These are phyloP conservation scores for Tolypocladium tundrense DNA, from an alignment of 2,329 filamentous ascomycete species.

Conservation along the genomic window DNA sequence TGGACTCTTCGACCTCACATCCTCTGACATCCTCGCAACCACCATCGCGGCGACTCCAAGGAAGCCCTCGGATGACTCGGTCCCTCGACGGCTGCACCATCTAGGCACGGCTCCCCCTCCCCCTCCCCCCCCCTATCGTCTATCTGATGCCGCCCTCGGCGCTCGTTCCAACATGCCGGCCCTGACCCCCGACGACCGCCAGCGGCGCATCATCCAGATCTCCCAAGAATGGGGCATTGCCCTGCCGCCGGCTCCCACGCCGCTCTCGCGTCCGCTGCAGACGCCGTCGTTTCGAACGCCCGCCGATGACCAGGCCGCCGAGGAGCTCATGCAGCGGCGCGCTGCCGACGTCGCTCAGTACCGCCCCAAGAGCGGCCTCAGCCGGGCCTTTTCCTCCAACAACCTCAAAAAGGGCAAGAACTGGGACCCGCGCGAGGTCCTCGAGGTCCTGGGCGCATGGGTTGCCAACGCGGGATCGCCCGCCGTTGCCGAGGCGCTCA, in stretches of 20 bases:
- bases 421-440: constrained; percentile 43
- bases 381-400: constrained; percentile 25
- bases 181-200: constrained; percentile 25
- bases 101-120: neutral
- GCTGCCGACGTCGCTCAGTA: constrained; percentile 22
- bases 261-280: constrained; percentile 30
- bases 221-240: constrained; percentile 39
- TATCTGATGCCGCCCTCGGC: neutral
- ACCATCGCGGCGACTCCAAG: neutral
- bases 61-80: neutral
- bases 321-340: constrained; percentile 41
- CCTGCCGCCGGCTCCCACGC: constrained; percentile 26
- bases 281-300: constrained; percentile 33
- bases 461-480: constrained; percentile 38
- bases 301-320: constrained; percentile 41
- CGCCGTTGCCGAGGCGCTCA: constrained; percentile 45
- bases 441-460: constrained; percentile 39
- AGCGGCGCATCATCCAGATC: constrained; percentile 37
- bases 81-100: neutral
- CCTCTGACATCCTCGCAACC: neutral
- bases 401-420: constrained; percentile 35
- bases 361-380: constrained; percentile 28
- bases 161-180: constrained; percentile 15
- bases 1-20: neutral
- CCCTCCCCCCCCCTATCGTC: neutral